phyloP scores from a whole-genome alignment of 257 asterid genomes.

The Nicotiana otophora region DNA sequence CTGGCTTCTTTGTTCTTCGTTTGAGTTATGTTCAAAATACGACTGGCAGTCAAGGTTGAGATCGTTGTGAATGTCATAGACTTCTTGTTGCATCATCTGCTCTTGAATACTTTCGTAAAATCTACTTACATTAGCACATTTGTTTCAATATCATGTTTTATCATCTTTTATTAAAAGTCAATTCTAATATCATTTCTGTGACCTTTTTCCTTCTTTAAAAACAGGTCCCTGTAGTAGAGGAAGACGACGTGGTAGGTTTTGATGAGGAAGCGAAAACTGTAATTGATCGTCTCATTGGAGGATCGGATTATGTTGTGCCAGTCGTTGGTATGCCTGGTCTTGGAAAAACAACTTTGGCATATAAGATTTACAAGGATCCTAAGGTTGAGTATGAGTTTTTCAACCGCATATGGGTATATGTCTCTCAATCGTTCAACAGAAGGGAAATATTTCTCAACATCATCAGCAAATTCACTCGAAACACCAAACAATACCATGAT shows the following conservation, averaged over 20 bases:
- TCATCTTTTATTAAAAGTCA: background rate
- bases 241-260: constrained; percentile 42
- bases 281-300: constrained; percentile 25
- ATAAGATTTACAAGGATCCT: constrained; percentile 27
- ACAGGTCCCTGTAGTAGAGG: constrained; percentile 6
- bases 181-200: background rate
- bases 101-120: background rate
- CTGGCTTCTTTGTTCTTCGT: too few relatives aligned
- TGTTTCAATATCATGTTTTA: background rate
- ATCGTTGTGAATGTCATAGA: too few relatives aligned
- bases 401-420: constrained; percentile 33
- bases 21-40: too few relatives aligned
- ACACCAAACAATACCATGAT: constrained; percentile 18
- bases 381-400: constrained; percentile 29
- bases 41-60: too few relatives aligned
- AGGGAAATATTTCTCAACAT: constrained; percentile 34
- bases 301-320: constrained; percentile 22
- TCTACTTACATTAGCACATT: background rate
- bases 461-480: constrained; percentile 20
- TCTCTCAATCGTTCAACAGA: constrained; percentile 33
- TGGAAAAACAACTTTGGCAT: constrained; percentile 44
- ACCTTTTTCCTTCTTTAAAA: background rate
- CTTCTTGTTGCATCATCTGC: too few relatives aligned
- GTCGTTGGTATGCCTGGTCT: constrained; percentile 53
- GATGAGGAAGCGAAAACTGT: constrained; percentile 40